Conservation (phyloP, 441 rosid genomes). For the Aquilaria agallochum region DNA sequence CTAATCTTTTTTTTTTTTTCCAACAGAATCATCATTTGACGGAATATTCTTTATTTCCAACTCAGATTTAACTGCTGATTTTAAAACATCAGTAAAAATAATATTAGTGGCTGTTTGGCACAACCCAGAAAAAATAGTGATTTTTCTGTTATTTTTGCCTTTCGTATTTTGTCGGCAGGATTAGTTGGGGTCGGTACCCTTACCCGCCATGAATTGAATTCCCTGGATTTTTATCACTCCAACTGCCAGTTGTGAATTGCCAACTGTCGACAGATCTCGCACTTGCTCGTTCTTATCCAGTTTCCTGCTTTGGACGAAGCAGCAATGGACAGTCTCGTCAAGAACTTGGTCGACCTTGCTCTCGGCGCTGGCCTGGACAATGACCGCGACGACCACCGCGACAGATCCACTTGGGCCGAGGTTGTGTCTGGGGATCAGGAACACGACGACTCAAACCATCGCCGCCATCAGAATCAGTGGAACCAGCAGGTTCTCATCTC, state of each 20-base stretch:
- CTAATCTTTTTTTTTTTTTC: too few relatives aligned
- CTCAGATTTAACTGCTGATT: too few relatives aligned
- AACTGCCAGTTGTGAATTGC: neutral
- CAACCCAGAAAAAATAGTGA: too few relatives aligned
- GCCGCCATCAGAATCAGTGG: slow-evolving; percentile 18
- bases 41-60: too few relatives aligned
- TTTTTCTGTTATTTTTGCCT: too few relatives aligned
- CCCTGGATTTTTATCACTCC: neutral
- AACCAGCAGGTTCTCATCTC: slow-evolving; percentile 21
- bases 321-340: slow-evolving; percentile 73
- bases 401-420: slow-evolving; percentile 85
- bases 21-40: too few relatives aligned
- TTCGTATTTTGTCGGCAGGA: neutral
- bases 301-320: neutral
- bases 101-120: too few relatives aligned
- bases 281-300: neutral
- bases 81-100: too few relatives aligned
- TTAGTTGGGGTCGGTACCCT: neutral
- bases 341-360: slow-evolving; percentile 57
- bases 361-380: slow-evolving; percentile 34
- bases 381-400: slow-evolving; percentile 42
- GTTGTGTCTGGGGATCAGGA: slow-evolving; percentile 52
- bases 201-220: neutral
- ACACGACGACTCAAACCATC: slow-evolving; percentile 15
- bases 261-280: neutral